These are phyloP conservation scores for Elsinoe arachidis DNA, from an alignment of 2,329 filamentous ascomycete species.

Conservation along the genomic window DNA sequence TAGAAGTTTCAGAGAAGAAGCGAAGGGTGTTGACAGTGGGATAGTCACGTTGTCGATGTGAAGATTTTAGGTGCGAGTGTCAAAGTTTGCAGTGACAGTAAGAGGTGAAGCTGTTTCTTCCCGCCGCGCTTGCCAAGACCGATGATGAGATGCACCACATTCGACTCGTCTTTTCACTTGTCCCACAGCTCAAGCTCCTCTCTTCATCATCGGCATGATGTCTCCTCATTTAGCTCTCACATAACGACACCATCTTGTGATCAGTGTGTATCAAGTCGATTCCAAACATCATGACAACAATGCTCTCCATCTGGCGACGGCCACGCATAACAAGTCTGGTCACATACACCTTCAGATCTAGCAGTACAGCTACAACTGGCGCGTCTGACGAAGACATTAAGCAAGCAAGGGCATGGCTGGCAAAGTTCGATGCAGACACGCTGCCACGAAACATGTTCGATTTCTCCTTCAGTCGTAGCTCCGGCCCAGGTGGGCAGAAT, in stretches of 20 bases:
- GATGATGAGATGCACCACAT: background rate
- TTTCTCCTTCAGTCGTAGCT: conserved; percentile 54
- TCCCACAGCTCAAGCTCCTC: background rate
- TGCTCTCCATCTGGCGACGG: background rate
- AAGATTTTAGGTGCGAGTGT: too few species aligned
- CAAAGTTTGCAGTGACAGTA: background rate
- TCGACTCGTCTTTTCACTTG: background rate
- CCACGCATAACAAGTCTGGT: background rate
- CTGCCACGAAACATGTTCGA: conserved; percentile 50
- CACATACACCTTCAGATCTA: background rate
- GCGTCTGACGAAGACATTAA: conserved; percentile 16
- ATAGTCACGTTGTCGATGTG: too few species aligned
- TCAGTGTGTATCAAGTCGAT: too few species aligned
- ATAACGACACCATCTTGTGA: too few species aligned
- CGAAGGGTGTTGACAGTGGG: background rate
- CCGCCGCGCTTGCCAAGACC: background rate
- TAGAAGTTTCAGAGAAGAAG: background rate
- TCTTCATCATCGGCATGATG: too few species aligned
- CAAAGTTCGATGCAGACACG: conserved; percentile 42
- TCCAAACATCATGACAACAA: background rate
- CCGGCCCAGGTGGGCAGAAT: conserved; percentile 58
- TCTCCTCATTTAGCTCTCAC: too few species aligned
- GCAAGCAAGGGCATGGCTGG: conserved; percentile 41
- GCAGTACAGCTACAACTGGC: background rate
- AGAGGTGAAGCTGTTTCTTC: background rate